Percentiles rank a stretch among this genome's conserved stretches.
phyloP scores from a whole-genome alignment of 148 eudicot species.

The Linanthus parryae region DNA sequence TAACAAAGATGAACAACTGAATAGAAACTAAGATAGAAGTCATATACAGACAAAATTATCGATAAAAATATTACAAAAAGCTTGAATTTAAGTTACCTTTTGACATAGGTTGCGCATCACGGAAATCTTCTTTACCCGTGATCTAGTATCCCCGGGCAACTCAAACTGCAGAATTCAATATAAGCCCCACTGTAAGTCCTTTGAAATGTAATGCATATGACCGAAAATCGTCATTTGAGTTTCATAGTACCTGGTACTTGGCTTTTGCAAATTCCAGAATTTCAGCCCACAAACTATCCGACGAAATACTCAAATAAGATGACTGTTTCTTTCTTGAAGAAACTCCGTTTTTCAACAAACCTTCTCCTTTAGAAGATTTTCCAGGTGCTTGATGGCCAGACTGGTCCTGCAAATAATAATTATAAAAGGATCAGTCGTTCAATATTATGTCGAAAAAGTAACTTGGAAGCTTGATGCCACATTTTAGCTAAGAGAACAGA shows the following conservation, averaged over 20 bases:
- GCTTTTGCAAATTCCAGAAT: constrained; percentile 69
- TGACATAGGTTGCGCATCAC: constrained; percentile 89
- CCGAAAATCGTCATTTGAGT: neutral
- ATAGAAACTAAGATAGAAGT: no score
- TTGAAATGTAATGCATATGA: constrained; percentile 2
- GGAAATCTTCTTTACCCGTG: constrained; percentile 72
- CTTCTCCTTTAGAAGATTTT: constrained; percentile 49
- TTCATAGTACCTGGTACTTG: constrained; percentile 76
- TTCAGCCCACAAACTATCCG: constrained; percentile 85
- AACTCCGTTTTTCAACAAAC: constrained; percentile 40
- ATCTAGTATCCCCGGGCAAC: constrained; percentile 70
- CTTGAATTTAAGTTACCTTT: constrained; percentile 43
- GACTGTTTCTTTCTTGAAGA: constrained; percentile 34
- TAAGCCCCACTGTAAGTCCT: constrained; percentile 2
- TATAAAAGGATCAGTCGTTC: no score
- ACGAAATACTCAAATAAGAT: constrained; percentile 33
- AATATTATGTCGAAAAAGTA: no score
- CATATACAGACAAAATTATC: no score
- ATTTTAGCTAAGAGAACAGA: no score
- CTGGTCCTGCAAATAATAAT: constrained; percentile 45
- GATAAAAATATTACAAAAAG: constrained; percentile 1
- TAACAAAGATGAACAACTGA: no score
- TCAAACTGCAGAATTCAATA: constrained; percentile 52
- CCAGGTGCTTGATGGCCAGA: constrained; percentile 33
- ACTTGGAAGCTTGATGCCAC: no score